A percentile compares a stretch with the other conserved stretches of the same genome.
Evolutionary conservation across 164 flowering plant genomes (phyloP).

Genomic region (Santalum album): DNA sequence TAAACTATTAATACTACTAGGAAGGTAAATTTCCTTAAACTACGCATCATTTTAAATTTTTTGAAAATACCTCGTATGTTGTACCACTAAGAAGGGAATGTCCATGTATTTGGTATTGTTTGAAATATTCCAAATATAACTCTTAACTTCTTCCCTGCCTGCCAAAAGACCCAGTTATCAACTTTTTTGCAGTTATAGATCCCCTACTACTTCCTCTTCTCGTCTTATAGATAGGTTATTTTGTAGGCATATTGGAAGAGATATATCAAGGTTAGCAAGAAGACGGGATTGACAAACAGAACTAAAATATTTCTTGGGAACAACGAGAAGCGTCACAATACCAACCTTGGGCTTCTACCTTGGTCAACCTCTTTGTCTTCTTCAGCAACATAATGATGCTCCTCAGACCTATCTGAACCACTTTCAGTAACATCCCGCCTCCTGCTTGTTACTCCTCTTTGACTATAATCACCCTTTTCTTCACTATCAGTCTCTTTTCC

Average conservation of each 20-base stretch:
- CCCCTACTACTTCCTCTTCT: too few relatives aligned
- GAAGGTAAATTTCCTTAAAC: too few relatives aligned
- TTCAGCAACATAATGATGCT: conserved; percentile 51
- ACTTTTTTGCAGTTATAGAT: too few relatives aligned
- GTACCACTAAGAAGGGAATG: too few relatives aligned
- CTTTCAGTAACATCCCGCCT: conserved; percentile 58
- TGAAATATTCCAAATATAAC: too few relatives aligned
- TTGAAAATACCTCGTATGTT: too few relatives aligned
- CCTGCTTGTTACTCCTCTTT: conserved; percentile 60
- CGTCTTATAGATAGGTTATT: too few relatives aligned
- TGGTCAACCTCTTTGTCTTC: conserved; percentile 86
- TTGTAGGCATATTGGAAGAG: not conserved
- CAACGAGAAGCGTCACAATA: not conserved
- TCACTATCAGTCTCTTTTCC: conserved; percentile 74
- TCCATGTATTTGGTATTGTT: too few relatives aligned
- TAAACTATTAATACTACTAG: too few relatives aligned
- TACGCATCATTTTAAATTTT: too few relatives aligned
- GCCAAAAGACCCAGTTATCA: too few relatives aligned
- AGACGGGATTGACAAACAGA: not conserved
- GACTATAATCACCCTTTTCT: conserved; percentile 64
- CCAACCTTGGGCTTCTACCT: conserved; percentile 57
- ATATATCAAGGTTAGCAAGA: not conserved
- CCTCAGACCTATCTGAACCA: conserved; percentile 85
- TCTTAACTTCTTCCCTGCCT: too few relatives aligned
- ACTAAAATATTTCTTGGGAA: not conserved